Conservation (phyloP, 768 basidiomycete genomes). For the Strobilomyces echinocephalus region DNA sequence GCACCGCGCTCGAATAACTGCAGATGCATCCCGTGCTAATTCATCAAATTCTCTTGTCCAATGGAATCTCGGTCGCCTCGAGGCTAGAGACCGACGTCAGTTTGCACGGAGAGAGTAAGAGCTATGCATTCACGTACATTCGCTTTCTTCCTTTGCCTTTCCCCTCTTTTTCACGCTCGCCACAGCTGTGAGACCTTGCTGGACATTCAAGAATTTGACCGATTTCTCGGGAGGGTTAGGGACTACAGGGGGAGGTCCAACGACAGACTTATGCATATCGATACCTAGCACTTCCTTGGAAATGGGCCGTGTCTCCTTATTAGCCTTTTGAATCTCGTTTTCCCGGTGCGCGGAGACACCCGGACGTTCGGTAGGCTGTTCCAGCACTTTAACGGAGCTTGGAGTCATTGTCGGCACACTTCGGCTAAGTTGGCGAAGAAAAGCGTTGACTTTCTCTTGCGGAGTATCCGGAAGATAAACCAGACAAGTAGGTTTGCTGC, state of each 20-base stretch:
- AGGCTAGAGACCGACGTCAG: slow-evolving; percentile 13
- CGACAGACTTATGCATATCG: slow-evolving; percentile 1
- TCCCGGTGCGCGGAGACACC: slow-evolving; percentile 53
- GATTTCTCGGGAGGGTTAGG: slow-evolving; percentile 48
- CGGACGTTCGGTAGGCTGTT: slow-evolving; percentile 51
- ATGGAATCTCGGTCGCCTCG: slow-evolving; percentile 63
- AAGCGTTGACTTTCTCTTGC: slow-evolving; percentile 50
- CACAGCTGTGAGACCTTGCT: slow-evolving; percentile 40
- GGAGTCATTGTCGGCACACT: slow-evolving; percentile 24
- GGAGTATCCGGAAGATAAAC: slow-evolving; percentile 59
- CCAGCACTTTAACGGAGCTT: slow-evolving; percentile 45
- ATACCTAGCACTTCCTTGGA: slow-evolving; percentile 26
- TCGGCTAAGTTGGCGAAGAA: slow-evolving; percentile 52
- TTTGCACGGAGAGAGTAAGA: not conserved
- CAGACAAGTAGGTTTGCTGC: slow-evolving; percentile 54
- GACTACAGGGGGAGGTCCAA: slow-evolving; percentile 36
- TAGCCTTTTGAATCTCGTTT: slow-evolving; percentile 49
- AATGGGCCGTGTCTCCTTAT: slow-evolving; percentile 51
- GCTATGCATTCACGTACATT: slow-evolving; percentile 23
- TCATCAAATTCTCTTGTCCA: slow-evolving; percentile 91
- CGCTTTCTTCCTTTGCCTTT: slow-evolving; percentile 24
- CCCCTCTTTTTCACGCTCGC: slow-evolving; percentile 35
- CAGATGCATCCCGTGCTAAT: slow-evolving; percentile 77
- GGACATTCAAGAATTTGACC: slow-evolving; percentile 45
- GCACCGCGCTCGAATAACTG: slow-evolving; percentile 77